Conservation (phyloP, 2,329 filamentous ascomycete genomes). For the Ustulina deusta region DNA sequence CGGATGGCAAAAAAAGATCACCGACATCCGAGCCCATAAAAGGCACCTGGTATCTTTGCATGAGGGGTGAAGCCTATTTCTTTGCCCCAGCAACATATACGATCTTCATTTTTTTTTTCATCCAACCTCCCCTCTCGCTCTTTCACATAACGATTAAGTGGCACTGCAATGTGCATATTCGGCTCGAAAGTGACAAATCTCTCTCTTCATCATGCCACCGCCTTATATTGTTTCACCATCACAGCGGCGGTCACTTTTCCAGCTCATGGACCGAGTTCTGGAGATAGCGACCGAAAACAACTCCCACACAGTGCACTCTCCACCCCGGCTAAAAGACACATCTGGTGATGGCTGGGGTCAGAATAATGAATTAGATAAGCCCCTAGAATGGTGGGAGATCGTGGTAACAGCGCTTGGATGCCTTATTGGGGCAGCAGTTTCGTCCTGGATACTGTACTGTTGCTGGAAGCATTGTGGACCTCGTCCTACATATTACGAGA, state of each 20-base stretch:
- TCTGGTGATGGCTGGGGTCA: background rate
- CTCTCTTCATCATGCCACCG: constrained; percentile 15
- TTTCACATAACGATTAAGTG: too few relatives aligned
- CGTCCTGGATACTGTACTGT: constrained; percentile 21
- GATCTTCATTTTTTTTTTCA: background rate
- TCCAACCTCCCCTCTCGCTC: background rate
- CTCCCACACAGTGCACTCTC: background rate
- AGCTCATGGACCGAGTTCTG: background rate
- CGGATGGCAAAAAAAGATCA: background rate
- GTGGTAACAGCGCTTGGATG: constrained; percentile 23
- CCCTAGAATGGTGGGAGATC: constrained; percentile 8
- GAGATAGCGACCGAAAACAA: background rate
- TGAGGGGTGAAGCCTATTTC: too few relatives aligned
- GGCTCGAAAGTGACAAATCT: background rate
- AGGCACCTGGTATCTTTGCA: background rate
- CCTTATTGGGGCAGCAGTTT: constrained; percentile 15
- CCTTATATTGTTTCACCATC: background rate
- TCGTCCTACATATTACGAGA: constrained; percentile 32
- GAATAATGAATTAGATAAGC: background rate
- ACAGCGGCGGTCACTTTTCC: background rate
- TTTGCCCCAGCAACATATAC: background rate
- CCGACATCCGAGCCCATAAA: background rate
- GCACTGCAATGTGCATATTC: too few relatives aligned
- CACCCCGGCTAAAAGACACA: background rate
- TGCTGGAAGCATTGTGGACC: constrained; percentile 31